phyloP scores from a whole-genome alignment of 2,329 filamentous ascomycete genomes.

The Aureobasidium musti region DNA sequence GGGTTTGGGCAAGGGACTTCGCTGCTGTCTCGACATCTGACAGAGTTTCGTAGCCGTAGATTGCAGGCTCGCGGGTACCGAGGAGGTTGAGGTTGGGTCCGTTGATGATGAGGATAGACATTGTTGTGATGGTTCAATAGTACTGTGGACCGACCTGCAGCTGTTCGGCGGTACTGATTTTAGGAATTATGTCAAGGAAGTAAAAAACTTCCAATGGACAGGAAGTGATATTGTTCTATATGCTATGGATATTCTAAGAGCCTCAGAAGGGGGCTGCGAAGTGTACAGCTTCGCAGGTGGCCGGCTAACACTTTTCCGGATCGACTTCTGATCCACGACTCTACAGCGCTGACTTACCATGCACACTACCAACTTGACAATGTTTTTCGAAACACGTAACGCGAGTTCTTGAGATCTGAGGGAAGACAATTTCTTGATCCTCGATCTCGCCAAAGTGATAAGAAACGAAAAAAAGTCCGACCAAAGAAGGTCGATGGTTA shows the following conservation, averaged over 20 bases:
- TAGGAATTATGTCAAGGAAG: too few species aligned
- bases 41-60: conserved; percentile 71
- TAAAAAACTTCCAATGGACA: too few species aligned
- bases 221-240: too few species aligned
- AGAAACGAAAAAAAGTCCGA: neutral
- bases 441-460: too few species aligned
- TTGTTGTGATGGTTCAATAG: neutral
- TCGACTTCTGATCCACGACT: neutral
- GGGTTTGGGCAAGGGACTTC: conserved; percentile 51
- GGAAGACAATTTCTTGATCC: too few species aligned
- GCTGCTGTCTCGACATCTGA: conserved; percentile 59
- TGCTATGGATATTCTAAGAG: too few species aligned
- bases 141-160: too few species aligned
- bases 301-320: neutral
- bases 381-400: too few species aligned
- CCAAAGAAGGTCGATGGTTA: neutral
- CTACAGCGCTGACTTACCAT: too few species aligned
- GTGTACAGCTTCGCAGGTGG: neutral
- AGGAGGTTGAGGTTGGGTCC: conserved; percentile 83
- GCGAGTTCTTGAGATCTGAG: too few species aligned
- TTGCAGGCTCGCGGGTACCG: conserved; percentile 69
- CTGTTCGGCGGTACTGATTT: too few species aligned
- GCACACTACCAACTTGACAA: too few species aligned
- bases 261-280: neutral
- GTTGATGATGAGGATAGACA: conserved; percentile 69